Conservation (phyloP, 2,329 filamentous ascomycete species). For the Herpotrichia juniperi region DNA sequence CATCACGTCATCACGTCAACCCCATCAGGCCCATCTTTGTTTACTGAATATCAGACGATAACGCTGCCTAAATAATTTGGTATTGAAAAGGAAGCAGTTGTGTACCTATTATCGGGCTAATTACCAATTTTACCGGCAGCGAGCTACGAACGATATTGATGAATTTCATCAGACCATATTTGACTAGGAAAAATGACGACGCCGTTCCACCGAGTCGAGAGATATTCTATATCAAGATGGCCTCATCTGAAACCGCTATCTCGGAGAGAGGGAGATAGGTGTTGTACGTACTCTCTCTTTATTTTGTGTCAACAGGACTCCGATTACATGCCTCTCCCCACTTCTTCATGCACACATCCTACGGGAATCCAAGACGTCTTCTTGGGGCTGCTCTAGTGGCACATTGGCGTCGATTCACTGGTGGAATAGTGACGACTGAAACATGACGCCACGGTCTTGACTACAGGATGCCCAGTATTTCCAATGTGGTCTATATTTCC, state of each 20-base stretch:
- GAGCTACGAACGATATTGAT: conserved; percentile 13
- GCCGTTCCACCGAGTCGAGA: conserved; percentile 15
- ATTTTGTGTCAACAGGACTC: neutral
- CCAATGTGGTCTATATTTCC: neutral
- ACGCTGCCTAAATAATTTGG: no score
- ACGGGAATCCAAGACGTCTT: neutral
- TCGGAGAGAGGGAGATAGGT: conserved; percentile 4
- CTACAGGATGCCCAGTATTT: neutral
- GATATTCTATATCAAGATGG: neutral
- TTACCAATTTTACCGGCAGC: conserved; percentile 16
- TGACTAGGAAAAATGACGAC: conserved; percentile 12
- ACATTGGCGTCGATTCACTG: neutral
- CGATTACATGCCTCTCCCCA: neutral
- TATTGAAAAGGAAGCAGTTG: neutral
- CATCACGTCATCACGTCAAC: no score
- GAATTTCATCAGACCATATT: conserved; percentile 10
- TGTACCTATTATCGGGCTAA: conserved; percentile 7
- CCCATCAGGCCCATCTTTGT: no score
- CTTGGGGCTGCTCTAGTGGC: neutral
- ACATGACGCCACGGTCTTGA: neutral
- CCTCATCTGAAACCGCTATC: conserved; percentile 4
- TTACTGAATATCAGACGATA: no score
- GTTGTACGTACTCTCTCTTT: neutral
- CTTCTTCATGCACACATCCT: neutral
- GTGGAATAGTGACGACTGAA: no score